Evolutionary conservation across 2,329 filamentous ascomycete species (phyloP).

Genomic region (Periconia macrospinosa): DNA sequence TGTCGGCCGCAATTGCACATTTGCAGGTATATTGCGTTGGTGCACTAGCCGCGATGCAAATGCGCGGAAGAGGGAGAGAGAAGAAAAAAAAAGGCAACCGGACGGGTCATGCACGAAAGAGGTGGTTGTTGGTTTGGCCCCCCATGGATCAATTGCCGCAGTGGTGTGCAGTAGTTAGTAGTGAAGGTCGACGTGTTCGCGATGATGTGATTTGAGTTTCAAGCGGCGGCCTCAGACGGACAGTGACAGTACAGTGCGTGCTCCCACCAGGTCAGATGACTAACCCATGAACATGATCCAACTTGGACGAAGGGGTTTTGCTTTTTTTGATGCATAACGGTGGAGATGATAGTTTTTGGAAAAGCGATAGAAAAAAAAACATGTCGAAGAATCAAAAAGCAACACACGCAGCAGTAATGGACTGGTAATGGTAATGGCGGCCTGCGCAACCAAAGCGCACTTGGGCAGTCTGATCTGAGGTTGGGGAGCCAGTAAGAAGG

Average conservation of each 20-base stretch:
- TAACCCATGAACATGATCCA: too few relatives aligned
- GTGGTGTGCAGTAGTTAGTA: background rate
- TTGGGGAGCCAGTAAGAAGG: background rate
- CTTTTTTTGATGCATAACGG: too few relatives aligned
- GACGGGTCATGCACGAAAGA: background rate
- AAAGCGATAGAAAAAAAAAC: background rate
- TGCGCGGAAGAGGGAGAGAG: background rate
- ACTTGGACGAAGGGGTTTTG: too few relatives aligned
- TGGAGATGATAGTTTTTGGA: background rate
- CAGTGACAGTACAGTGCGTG: too few relatives aligned
- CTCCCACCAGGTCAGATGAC: background rate
- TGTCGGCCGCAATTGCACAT: too few relatives aligned
- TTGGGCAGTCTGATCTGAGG: too few relatives aligned
- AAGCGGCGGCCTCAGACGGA: background rate
- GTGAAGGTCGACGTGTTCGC: constrained; percentile 3
- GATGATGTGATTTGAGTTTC: constrained; percentile 1
- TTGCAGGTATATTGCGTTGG: too few relatives aligned
- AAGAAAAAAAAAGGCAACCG: background rate
- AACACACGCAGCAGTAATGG: background rate
- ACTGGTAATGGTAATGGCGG: background rate
- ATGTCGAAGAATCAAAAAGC: background rate
- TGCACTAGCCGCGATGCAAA: too few relatives aligned
- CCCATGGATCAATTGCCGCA: background rate
- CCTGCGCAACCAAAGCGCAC: too few relatives aligned
- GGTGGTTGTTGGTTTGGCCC: background rate